Evolutionary conservation across 2,329 filamentous ascomycete genomes (phyloP).

Genomic region (Phoma herbarum): DNA sequence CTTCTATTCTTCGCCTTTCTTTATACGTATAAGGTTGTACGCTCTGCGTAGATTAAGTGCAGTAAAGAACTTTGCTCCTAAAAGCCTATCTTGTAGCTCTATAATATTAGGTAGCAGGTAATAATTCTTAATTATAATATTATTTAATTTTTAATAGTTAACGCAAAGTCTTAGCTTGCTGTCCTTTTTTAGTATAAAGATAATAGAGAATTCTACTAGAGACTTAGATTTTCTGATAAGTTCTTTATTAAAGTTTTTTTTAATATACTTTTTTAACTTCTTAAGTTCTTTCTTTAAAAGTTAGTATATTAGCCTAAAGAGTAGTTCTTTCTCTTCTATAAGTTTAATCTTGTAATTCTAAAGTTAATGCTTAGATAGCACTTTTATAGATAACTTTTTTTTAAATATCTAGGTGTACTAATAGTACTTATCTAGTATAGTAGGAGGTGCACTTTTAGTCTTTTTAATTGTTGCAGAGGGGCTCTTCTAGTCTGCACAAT

Average conservation of each 20-base stretch:
- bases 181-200: neutral
- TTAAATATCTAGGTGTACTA: neutral
- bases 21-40: too few relatives aligned
- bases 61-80: too few relatives aligned
- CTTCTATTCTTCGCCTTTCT: too few relatives aligned
- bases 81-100: too few relatives aligned
- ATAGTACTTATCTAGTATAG: neutral
- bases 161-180: neutral
- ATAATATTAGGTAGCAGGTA: too few relatives aligned
- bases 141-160: neutral
- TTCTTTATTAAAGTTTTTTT: neutral
- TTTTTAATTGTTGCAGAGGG: too few relatives aligned
- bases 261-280: neutral
- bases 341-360: slow-evolving; percentile 3
- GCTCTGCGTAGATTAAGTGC: too few relatives aligned
- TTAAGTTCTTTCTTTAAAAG: neutral
- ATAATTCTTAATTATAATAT: neutral
- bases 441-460: too few relatives aligned
- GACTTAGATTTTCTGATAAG: neutral
- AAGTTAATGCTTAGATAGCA: neutral
- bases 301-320: neutral
- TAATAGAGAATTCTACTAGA: neutral
- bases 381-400: neutral
- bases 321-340: neutral
- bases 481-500: too few relatives aligned